These are phyloP conservation scores for Phtheirospermum japonicum DNA, from an alignment of 257 asterid genomes.

Conservation along the genomic window DNA sequence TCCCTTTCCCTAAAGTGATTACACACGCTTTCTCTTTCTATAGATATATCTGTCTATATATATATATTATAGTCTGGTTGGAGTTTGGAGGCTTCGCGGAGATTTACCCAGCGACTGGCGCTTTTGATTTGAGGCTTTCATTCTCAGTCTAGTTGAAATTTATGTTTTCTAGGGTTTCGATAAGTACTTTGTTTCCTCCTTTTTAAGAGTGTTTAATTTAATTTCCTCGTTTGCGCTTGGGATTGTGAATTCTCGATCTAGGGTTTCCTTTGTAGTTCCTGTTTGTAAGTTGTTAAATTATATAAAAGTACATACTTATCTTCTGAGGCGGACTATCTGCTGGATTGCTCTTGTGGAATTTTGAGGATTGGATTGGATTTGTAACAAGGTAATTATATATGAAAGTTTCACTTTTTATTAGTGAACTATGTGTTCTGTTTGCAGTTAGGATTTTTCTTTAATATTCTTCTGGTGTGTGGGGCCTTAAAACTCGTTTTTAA, in stretches of 20 bases:
- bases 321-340: constrained; percentile 28
- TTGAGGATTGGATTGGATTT: constrained; percentile 39
- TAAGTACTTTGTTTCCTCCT: not conserved
- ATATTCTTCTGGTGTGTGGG: too few relatives aligned
- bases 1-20: constrained; percentile 5
- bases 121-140: constrained; percentile 25
- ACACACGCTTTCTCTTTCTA: constrained; percentile 22
- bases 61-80: constrained; percentile 6
- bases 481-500: not conserved
- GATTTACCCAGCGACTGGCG: constrained; percentile 18
- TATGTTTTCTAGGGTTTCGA: constrained; percentile 29
- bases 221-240: constrained; percentile 20
- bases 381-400: constrained; percentile 38
- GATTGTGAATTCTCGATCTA: constrained; percentile 30
- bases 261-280: constrained; percentile 30
- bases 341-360: constrained; percentile 30
- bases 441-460: constrained; percentile 3
- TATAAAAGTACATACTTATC: constrained; percentile 3
- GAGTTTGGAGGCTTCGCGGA: constrained; percentile 32
- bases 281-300: constrained; percentile 11
- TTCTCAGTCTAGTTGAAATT: constrained; percentile 21
- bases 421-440: constrained; percentile 8
- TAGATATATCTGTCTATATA: not conserved
- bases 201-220: not conserved
- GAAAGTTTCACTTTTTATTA: constrained; percentile 17